Base-by-base conservation (phyloP, 306 rosid genomes). In the Fagus sylvatica region DNA sequence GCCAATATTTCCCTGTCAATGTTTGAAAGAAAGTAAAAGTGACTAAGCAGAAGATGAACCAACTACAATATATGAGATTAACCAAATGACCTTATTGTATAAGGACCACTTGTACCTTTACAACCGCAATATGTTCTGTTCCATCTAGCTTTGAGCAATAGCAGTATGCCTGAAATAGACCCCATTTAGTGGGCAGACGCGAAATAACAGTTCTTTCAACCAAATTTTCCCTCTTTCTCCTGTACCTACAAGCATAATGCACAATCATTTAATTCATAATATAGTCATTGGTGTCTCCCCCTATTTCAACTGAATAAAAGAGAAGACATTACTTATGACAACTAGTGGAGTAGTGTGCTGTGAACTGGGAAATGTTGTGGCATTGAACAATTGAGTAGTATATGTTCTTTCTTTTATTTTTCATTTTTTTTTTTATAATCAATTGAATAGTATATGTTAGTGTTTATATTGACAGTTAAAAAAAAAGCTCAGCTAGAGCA, bases 151-250 rank as follows among this genome's bases (percentile, higher is more conserved):
- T 90, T 56, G 98, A 94, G 55, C 74, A 51, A 37, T 94, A 94
- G 83, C 98, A 86, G 57, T 91, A 88, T 62, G 97, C 89, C 75
- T 88, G 82, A 83, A 91, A 94, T 37, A 74, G 68, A 60, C 98
- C 97, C 98, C 98, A 91, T 83, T 90, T 91, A 0, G 91, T 94
- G 48, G 97, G 94, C 34, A 94, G 42, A 59, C 93, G 88, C 0
- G 96, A 89, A 60, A 88, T 75, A 3, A 80, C 87, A 2, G 81
- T 86, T 86, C 96, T 89, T 85, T 91, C 94, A 15, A 94, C 90
- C 76, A 94, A 19, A n/a, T 84, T 89, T 77, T 94, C 98, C 75
- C 96, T 78, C 76, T 94, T 94, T 86, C 96, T 90, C 48, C 93
- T 88, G 40, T 91, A 94, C 89, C 97, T 93, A 49, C 39, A 72